A percentile compares a stretch with the other conserved stretches of the same genome.
phyloP scores from a whole-genome alignment of 2,329 filamentous ascomycete genomes.

The Exophiala alcalophila region DNA sequence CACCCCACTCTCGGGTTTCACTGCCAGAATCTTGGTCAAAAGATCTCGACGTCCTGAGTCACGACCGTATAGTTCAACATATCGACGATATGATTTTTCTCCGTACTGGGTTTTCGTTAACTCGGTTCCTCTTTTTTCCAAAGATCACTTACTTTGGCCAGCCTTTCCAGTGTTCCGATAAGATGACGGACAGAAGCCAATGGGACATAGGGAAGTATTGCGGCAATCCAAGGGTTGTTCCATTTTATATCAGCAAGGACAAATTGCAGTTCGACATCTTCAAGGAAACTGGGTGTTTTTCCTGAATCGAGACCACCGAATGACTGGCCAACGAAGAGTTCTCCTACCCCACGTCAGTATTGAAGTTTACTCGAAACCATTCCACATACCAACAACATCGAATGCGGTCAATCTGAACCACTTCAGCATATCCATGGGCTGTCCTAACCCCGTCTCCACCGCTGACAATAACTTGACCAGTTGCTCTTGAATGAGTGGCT shows the following conservation, averaged over 20 bases:
- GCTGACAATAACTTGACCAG: conserved; percentile 33
- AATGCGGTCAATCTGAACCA: conserved; percentile 17
- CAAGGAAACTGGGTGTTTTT: conserved; percentile 8
- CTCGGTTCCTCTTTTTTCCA: not conserved
- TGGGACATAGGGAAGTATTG: not conserved
- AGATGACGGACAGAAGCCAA: conserved; percentile 5
- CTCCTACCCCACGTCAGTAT: no score
- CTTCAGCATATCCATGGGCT: conserved; percentile 15
- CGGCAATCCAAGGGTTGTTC: conserved; percentile 7
- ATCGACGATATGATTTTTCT: conserved; percentile 6
- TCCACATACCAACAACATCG: conserved; percentile 14
- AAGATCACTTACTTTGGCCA: conserved; percentile 1
- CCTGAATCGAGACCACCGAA: conserved; percentile 9
- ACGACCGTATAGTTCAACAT: conserved; percentile 12
- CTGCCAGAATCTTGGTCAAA: conserved; percentile 14
- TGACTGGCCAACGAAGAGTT: conserved; percentile 16
- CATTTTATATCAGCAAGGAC: conserved; percentile 8
- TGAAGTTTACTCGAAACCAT: no score
- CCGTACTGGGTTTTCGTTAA: conserved; percentile 16
- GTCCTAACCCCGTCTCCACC: conserved; percentile 11
- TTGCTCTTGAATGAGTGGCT: conserved; percentile 35
- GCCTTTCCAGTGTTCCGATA: conserved; percentile 6
- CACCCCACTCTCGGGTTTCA: conserved; percentile 6
- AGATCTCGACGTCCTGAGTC: conserved; percentile 17
- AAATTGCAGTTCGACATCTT: conserved; percentile 10